Evolutionary conservation across 495 filamentous ascomycete species (phyloP).

Genomic region (Tuber calosporum): DNA sequence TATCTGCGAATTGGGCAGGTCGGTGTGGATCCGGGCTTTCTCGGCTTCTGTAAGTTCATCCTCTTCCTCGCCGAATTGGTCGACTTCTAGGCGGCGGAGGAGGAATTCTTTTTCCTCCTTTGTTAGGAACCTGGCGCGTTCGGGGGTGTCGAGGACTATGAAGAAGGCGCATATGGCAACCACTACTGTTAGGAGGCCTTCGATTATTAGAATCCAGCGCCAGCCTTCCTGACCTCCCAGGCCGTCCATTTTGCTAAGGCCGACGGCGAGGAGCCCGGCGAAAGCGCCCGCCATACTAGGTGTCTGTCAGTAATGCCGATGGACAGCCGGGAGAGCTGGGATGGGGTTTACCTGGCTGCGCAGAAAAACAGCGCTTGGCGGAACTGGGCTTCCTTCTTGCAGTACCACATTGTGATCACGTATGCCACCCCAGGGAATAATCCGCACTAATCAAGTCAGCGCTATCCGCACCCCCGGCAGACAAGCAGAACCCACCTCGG

Average conservation of each 20-base stretch:
- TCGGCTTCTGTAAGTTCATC: slow-evolving; percentile 21
- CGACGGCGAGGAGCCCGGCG: slow-evolving; percentile 59
- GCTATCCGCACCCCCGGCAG: not conserved
- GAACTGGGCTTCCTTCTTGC: slow-evolving; percentile 56
- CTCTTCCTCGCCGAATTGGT: slow-evolving; percentile 42
- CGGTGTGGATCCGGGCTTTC: slow-evolving; percentile 45
- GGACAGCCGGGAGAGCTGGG: not conserved
- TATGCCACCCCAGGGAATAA: slow-evolving; percentile 69
- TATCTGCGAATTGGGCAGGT: slow-evolving; percentile 53
- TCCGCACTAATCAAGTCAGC: slow-evolving; percentile 42
- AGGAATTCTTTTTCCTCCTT: slow-evolving; percentile 47
- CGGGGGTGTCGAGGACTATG: slow-evolving; percentile 55
- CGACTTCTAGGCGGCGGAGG: slow-evolving; percentile 45
- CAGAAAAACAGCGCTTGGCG: slow-evolving; percentile 50
- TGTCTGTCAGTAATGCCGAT: slow-evolving; percentile 36
- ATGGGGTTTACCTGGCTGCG: slow-evolving; percentile 23
- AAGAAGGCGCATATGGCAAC: slow-evolving; percentile 48
- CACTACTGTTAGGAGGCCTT: slow-evolving; percentile 51
- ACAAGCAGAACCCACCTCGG: slow-evolving; percentile 47
- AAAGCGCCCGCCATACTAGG: slow-evolving; percentile 59
- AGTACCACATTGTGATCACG: slow-evolving; percentile 70
- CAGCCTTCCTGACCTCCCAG: slow-evolving; percentile 58
- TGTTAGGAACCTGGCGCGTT: slow-evolving; percentile 48
- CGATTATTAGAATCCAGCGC: slow-evolving; percentile 68
- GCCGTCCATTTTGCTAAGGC: slow-evolving; percentile 59